A percentile compares a stretch with the other conserved stretches of the same genome.
phyloP scores from a whole-genome alignment of 768 basidiomycete genomes.

The Macrocybe gigantea region DNA sequence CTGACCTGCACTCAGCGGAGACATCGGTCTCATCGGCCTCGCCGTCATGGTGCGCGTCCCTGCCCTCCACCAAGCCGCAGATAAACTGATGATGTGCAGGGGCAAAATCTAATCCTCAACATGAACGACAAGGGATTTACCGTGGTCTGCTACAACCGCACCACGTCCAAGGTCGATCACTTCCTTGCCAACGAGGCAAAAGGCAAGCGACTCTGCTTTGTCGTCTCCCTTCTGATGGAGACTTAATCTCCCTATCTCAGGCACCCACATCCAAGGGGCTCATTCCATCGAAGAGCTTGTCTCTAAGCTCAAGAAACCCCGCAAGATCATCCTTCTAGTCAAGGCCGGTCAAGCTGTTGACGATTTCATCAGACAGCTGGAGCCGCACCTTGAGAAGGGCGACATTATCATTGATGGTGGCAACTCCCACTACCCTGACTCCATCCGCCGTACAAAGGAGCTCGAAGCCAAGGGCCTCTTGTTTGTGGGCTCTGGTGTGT shows the following conservation, averaged over 20 bases:
- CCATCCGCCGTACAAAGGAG: constrained; percentile 89
- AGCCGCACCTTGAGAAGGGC: constrained; percentile 85
- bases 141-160: constrained; percentile 97
- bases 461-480: constrained; percentile 92
- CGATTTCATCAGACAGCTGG: constrained; percentile 87
- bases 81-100: constrained; percentile 39
- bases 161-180: constrained; percentile 89
- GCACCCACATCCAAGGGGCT: constrained; percentile 93
- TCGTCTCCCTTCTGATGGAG: constrained; percentile 13
- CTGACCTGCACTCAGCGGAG: constrained; percentile 53
- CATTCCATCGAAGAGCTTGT: constrained; percentile 90
- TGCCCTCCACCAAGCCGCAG: constrained; percentile 12
- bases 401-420: constrained; percentile 99
- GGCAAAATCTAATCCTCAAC: constrained; percentile 95
- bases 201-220: constrained; percentile 45
- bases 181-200: constrained; percentile 98
- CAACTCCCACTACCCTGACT: constrained; percentile 98
- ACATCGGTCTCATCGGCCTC: constrained; percentile 97
- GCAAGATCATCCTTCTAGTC: constrained; percentile 97
- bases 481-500: constrained; percentile 98
- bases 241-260: constrained; percentile 32
- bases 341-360: constrained; percentile 97
- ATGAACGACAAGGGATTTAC: constrained; percentile 99
- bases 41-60: constrained; percentile 84
- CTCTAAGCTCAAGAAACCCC: constrained; percentile 88